phyloP scores from a whole-genome alignment of 768 basidiomycete species.

The Suillus subalutaceus region DNA sequence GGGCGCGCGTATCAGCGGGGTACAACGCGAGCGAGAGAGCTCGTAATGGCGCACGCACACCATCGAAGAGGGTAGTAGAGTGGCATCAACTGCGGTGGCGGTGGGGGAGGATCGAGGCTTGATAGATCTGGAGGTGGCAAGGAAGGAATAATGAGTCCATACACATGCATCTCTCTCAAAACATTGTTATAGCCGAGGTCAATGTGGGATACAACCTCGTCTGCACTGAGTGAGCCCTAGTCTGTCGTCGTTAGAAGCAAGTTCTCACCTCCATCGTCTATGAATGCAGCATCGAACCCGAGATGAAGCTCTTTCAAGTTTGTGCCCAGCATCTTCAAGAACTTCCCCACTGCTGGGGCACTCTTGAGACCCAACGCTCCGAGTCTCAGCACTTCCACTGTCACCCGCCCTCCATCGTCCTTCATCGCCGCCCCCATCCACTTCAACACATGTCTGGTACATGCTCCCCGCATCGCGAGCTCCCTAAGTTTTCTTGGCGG shows the following conservation, averaged over 20 bases:
- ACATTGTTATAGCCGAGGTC: conserved; percentile 27
- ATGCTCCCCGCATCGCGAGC: conserved; percentile 29
- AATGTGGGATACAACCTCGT: conserved; percentile 29
- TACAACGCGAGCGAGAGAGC: conserved; percentile 34
- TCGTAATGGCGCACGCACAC: conserved; percentile 30
- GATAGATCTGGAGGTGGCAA: conserved; percentile 29
- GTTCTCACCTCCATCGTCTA: conserved; percentile 32
- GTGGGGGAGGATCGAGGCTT: conserved; percentile 16
- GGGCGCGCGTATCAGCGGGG: conserved; percentile 33
- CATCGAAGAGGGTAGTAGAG: conserved; percentile 30
- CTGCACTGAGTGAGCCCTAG: conserved; percentile 21
- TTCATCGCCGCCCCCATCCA: conserved; percentile 30
- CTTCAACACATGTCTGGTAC: conserved; percentile 28
- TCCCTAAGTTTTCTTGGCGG: conserved; percentile 27
- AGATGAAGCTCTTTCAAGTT: conserved; percentile 29
- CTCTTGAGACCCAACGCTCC: conserved; percentile 31
- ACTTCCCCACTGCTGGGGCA: conserved; percentile 29
- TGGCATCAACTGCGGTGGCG: conserved; percentile 20
- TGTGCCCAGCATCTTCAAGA: conserved; percentile 25
- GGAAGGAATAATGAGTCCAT: conserved; percentile 35
- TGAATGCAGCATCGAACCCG: conserved; percentile 34
- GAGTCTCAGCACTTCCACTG: conserved; percentile 23
- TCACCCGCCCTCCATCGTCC: conserved; percentile 9
- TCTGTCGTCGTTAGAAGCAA: neutral
- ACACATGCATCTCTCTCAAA: conserved; percentile 34